A percentile compares a stretch with the other conserved stretches of the same genome.
Conservation (phyloP, 1,284 basidiomycete genomes). For the Moniliophthora roreri region DNA sequence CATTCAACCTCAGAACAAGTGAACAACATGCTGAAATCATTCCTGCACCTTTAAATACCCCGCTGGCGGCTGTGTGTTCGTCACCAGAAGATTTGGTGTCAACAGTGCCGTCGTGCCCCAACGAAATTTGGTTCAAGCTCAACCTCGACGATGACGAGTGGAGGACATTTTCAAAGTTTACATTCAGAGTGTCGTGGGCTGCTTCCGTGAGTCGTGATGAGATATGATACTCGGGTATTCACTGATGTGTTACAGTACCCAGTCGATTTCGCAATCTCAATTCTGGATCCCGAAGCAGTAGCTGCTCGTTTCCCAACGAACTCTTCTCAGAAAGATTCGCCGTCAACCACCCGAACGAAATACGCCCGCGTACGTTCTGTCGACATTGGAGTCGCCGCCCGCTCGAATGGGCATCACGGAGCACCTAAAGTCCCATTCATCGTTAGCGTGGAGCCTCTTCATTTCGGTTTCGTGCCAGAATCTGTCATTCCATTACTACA, state of each 20-base stretch:
- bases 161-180: constrained; percentile 49
- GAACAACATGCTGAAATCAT: constrained; percentile 31
- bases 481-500: constrained; percentile 47
- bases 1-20: constrained; percentile 5
- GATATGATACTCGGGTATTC: constrained; percentile 7
- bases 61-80: constrained; percentile 32
- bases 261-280: constrained; percentile 40
- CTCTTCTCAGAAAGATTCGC: constrained; percentile 7
- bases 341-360: constrained; percentile 35
- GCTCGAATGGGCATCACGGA: constrained; percentile 6
- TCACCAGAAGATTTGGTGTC: constrained; percentile 23
- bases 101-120: constrained; percentile 43
- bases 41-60: constrained; percentile 44
- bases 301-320: constrained; percentile 15
- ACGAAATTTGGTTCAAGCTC: constrained; percentile 58
- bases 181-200: constrained; percentile 63
- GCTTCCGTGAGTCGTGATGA: constrained; percentile 52
- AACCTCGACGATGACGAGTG: constrained; percentile 49
- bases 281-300: constrained; percentile 33
- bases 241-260: constrained; percentile 34
- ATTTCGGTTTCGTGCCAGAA: constrained; percentile 56
- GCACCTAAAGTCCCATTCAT: constrained; percentile 42
- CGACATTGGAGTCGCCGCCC: constrained; percentile 44
- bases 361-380: constrained; percentile 57
- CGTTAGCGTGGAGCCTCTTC: constrained; percentile 57